Percentiles rank a stretch among this genome's conserved stretches.
Conservation (phyloP, 192 early-diverging fungal species). For the Coemansia sp. region DNA sequence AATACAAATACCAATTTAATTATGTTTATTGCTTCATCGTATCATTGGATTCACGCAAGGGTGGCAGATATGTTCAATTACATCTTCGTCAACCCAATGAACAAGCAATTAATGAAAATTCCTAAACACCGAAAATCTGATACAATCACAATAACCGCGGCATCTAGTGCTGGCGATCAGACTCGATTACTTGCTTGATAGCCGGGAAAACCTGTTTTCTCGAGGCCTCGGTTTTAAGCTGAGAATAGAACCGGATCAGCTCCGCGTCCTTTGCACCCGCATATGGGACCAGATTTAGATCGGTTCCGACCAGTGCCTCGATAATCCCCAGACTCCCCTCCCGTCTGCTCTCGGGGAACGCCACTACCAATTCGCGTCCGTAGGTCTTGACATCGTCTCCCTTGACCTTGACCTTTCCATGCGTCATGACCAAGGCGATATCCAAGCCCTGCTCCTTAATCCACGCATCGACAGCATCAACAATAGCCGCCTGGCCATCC, state of each 20-base stretch:
- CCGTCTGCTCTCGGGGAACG: conserved; percentile 3
- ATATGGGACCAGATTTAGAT: background rate
- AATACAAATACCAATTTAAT: background rate
- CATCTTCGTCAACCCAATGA: too few relatives aligned
- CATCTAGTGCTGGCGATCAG: background rate
- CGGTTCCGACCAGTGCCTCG: conserved; percentile 1
- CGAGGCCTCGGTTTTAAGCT: conserved; percentile 26
- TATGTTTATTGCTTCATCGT: background rate
- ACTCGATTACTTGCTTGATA: conserved; percentile 27
- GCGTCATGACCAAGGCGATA: conserved; percentile 45
- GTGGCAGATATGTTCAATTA: too few relatives aligned
- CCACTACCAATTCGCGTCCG: conserved; percentile 37
- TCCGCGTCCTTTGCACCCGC: background rate
- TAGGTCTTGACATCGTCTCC: conserved; percentile 22
- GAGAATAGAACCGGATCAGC: conserved; percentile 16
- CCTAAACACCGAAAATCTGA: background rate
- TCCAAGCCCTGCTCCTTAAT: conserved; percentile 25
- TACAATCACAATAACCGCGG: too few relatives aligned
- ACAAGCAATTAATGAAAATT: background rate
- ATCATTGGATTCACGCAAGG: background rate
- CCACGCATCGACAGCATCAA: conserved; percentile 23
- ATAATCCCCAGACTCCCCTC: conserved; percentile 5
- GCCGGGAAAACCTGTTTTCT: conserved; percentile 48
- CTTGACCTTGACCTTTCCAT: conserved; percentile 43
- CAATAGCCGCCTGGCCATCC: conserved; percentile 21